phyloP scores from a whole-genome alignment of 139 green algal genomes.

The Tetratostichococcus sp. region DNA sequence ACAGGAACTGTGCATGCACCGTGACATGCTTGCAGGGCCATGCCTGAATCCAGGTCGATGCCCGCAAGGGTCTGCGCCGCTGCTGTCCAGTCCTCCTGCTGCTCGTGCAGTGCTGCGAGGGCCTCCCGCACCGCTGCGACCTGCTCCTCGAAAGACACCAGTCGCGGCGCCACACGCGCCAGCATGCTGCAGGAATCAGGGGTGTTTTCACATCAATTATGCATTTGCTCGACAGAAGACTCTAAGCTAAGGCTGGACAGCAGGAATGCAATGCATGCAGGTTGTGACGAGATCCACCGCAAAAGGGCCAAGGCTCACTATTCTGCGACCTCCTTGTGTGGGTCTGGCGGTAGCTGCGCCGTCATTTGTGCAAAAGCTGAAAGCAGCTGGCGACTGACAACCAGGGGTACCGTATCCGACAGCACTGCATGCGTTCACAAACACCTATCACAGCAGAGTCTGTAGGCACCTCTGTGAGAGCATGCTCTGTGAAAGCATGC shows the following conservation, averaged over 20 bases:
- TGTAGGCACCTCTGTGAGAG: too few species aligned
- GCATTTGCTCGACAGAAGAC: too few species aligned
- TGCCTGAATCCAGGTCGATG: slow-evolving; percentile 86
- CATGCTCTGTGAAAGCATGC: too few species aligned
- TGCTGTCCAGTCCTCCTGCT: slow-evolving; percentile 84
- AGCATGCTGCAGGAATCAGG: slow-evolving; percentile 51
- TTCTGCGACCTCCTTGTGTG: slow-evolving; percentile 61
- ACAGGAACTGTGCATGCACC: too few species aligned
- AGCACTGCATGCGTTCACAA: slow-evolving; percentile 71
- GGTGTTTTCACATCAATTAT: too few species aligned
- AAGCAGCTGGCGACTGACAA: slow-evolving; percentile 74
- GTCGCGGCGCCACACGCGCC: slow-evolving; percentile 63
- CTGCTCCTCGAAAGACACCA: slow-evolving; percentile 86
- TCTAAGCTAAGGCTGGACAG: too few species aligned
- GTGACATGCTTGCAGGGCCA: too few species aligned
- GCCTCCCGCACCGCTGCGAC: slow-evolving; percentile 53
- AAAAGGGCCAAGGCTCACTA: slow-evolving; percentile 45
- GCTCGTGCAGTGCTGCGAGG: slow-evolving; percentile 46
- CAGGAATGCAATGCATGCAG: too few species aligned
- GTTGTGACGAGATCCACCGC: too few species aligned
- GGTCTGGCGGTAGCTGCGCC: slow-evolving; percentile 40
- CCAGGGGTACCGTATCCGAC: slow-evolving; percentile 74
- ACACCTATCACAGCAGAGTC: too few species aligned
- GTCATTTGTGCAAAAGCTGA: slow-evolving; percentile 58
- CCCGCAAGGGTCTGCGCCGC: slow-evolving; percentile 81